A percentile compares a stretch with the other conserved stretches of the same genome.
Conservation (phyloP, 1,284 basidiomycete genomes). For the Boletellus sp. region DNA sequence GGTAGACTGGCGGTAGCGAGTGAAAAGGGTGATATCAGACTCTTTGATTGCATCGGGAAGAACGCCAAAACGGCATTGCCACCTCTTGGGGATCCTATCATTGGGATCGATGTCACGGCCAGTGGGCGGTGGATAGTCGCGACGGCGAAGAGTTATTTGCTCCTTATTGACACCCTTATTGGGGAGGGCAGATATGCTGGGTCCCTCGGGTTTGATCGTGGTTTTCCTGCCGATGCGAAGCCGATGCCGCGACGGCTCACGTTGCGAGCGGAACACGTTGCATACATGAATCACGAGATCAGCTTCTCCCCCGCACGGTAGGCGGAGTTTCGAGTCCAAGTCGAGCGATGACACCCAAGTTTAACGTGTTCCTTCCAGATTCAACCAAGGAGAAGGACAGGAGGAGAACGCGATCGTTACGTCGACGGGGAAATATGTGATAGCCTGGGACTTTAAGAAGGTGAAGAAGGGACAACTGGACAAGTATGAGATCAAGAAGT, state of each 20-base stretch:
- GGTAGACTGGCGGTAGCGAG: slow-evolving; percentile 93
- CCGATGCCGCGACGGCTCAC: slow-evolving; percentile 89
- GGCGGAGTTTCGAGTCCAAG: slow-evolving; percentile 11
- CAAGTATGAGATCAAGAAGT: slow-evolving; percentile 96
- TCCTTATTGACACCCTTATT: slow-evolving; percentile 95
- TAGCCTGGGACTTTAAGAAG: slow-evolving; percentile 95
- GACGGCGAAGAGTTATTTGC: slow-evolving; percentile 91
- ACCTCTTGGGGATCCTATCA: slow-evolving; percentile 91
- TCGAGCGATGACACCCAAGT: not conserved
- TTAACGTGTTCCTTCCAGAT: slow-evolving; percentile 48
- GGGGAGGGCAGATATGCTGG: slow-evolving; percentile 89
- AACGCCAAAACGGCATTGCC: slow-evolving; percentile 99
- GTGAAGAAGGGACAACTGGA: slow-evolving; percentile 90
- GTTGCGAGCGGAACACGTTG: slow-evolving; percentile 88
- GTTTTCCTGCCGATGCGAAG: slow-evolving; percentile 93
- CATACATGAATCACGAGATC: slow-evolving; percentile 90
- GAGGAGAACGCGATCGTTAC: slow-evolving; percentile 96
- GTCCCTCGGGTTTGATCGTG: slow-evolving; percentile 87
- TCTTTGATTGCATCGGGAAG: slow-evolving; percentile 97
- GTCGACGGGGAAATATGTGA: slow-evolving; percentile 91
- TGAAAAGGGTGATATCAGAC: slow-evolving; percentile 93
- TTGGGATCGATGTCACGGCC: slow-evolving; percentile 92
- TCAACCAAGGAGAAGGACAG: slow-evolving; percentile 85
- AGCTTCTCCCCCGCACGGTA: slow-evolving; percentile 90
- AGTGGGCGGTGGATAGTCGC: slow-evolving; percentile 95